Percentiles rank a stretch among this genome's conserved stretches.
These are phyloP conservation scores for Moricandia arvensis DNA, from an alignment of 345 rosid species.

Conservation along the genomic window DNA sequence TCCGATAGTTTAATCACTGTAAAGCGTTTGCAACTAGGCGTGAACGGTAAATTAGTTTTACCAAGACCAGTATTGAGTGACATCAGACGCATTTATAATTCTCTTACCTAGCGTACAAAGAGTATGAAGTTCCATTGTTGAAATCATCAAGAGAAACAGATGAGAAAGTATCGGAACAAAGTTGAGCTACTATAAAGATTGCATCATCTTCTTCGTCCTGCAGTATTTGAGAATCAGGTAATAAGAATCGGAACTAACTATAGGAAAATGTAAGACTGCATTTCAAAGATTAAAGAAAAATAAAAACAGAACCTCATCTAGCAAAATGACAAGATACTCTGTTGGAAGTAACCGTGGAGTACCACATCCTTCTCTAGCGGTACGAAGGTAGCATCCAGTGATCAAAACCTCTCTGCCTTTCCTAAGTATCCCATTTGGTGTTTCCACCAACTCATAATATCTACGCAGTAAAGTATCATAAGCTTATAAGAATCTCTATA, in stretches of 20 bases:
- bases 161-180: conserved; percentile 84
- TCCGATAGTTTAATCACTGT: not conserved
- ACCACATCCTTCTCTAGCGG: conserved; percentile 88
- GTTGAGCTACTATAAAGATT: conserved; percentile 72
- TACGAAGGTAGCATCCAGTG: conserved; percentile 89
- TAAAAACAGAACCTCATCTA: conserved; percentile 66
- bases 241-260: conserved; percentile 1
- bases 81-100: not conserved
- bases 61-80: conserved; percentile 12
- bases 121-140: conserved; percentile 62
- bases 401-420: conserved; percentile 87
- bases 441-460: conserved; percentile 80
- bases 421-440: conserved; percentile 66
- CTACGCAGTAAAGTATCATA: conserved; percentile 38
- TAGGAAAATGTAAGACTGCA: conserved; percentile 11
- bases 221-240: conserved; percentile 25
- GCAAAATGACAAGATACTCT: conserved; percentile 82
- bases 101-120: conserved; percentile 76
- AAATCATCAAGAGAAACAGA: conserved; percentile 64
- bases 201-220: conserved; percentile 91
- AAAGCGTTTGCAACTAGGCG: conserved; percentile 13
- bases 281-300: not conserved
- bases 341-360: conserved; percentile 83
- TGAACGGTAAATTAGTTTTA: conserved; percentile 13
- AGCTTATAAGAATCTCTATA: conserved; percentile 13